phyloP scores from a whole-genome alignment of 352 stramenopile genomes.

The Pythium utonaiense region DNA sequence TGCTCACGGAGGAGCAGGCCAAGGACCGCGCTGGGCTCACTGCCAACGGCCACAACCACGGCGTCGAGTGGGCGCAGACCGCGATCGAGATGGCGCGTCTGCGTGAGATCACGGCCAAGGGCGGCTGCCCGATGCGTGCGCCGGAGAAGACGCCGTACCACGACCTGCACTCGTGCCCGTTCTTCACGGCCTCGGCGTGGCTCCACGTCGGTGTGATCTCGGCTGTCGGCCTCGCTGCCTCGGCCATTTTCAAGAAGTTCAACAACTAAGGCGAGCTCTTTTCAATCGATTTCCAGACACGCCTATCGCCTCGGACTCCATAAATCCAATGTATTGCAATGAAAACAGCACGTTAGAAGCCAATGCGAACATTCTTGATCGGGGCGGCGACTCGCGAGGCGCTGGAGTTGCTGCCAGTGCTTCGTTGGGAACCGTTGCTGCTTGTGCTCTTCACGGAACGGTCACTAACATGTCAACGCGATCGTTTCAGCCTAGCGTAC shows the following conservation, averaged over 20 bases:
- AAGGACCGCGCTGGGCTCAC: slow-evolving; percentile 86
- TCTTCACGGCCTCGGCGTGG: slow-evolving; percentile 77
- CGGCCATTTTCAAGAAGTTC: slow-evolving; percentile 54
- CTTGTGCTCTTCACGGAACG: slow-evolving; percentile 44
- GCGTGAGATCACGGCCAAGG: slow-evolving; percentile 55
- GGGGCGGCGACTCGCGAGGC: slow-evolving; percentile 50
- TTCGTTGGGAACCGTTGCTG: slow-evolving; percentile 53
- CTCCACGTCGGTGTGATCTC: slow-evolving; percentile 68
- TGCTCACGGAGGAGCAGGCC: slow-evolving; percentile 95
- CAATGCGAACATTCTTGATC: slow-evolving; percentile 59
- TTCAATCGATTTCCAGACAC: neutral
- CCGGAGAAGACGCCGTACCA: slow-evolving; percentile 70
- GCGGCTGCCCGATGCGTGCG: slow-evolving; percentile 65
- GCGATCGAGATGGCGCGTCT: slow-evolving; percentile 96
- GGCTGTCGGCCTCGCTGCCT: slow-evolving; percentile 44
- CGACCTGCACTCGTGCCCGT: slow-evolving; percentile 65
- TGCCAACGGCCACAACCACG: slow-evolving; percentile 92
- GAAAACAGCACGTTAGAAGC: slow-evolving; percentile 33
- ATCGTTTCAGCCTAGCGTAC: slow-evolving; percentile 6
- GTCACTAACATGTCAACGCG: slow-evolving; percentile 29
- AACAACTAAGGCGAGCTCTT: too few relatives aligned
- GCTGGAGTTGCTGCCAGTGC: slow-evolving; percentile 41
- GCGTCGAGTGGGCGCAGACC: slow-evolving; percentile 95
- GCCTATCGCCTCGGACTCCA: neutral
- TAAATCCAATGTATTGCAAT: slow-evolving; percentile 5